phyloP scores from a whole-genome alignment of 768 basidiomycete genomes.

The Mycena chlorophos region DNA sequence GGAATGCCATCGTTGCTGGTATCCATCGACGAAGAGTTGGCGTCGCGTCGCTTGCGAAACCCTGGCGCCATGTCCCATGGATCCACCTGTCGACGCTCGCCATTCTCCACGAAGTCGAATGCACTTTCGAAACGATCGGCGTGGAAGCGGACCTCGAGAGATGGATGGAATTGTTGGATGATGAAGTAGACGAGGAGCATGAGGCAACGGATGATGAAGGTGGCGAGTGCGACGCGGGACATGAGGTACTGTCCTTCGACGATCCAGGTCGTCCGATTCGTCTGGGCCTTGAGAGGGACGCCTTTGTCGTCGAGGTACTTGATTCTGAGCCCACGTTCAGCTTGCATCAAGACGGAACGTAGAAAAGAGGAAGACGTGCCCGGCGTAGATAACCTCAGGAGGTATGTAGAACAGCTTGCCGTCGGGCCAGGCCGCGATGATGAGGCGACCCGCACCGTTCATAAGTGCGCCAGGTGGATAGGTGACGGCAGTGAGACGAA shows the following conservation, averaged over 20 bases:
- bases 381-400: neutral
- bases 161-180: neutral
- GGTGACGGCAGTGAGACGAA: neutral
- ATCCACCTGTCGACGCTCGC: neutral
- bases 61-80: neutral
- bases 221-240: neutral
- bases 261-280: neutral
- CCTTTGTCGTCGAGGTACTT: neutral
- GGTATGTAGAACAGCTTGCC: neutral
- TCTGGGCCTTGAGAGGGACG: neutral
- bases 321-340: neutral
- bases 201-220: neutral
- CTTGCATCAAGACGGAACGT: neutral
- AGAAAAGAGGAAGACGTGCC: neutral
- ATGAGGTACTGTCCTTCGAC: neutral
- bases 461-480: neutral
- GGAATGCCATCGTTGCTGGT: neutral
- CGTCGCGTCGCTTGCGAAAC: neutral
- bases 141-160: neutral
- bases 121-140: neutral
- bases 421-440: neutral
- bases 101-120: neutral
- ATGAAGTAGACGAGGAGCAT: neutral
- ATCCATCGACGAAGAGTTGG: neutral
- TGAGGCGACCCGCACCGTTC: neutral